These are phyloP conservation scores for Rhizopogon vesiculosus DNA, from an alignment of 768 basidiomycete species.

Conservation along the genomic window DNA sequence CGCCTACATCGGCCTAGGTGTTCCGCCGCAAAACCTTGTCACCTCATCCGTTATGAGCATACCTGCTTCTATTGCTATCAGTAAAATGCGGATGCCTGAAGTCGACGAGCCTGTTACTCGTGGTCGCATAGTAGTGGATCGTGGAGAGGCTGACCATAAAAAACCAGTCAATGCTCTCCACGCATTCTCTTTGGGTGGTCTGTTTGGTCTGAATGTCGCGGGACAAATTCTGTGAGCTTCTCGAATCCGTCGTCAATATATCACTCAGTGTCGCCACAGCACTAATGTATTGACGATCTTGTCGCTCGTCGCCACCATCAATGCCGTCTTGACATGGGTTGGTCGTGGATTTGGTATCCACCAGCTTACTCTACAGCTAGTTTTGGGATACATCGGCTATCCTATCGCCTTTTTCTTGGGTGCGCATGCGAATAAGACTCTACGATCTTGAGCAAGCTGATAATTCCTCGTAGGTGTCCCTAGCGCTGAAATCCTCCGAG, in stretches of 20 bases:
- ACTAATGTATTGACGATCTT: constrained; percentile 84
- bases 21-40: constrained; percentile 74
- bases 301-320: constrained; percentile 75
- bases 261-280: constrained; percentile 29
- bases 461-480: constrained; percentile 52
- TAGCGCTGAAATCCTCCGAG: constrained; percentile 71
- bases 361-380: constrained; percentile 75
- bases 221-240: constrained; percentile 74
- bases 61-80: constrained; percentile 89
- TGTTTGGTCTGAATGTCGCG: constrained; percentile 82
- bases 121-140: constrained; percentile 74
- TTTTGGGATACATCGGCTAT: constrained; percentile 86
- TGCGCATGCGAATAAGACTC: constrained; percentile 7
- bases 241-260: background rate
- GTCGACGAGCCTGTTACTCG: constrained; percentile 82
- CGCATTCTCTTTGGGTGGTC: constrained; percentile 82
- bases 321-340: constrained; percentile 86
- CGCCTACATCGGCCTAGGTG: constrained; percentile 77
- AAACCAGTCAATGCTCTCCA: constrained; percentile 77
- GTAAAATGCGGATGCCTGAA: constrained; percentile 84
- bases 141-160: constrained; percentile 57
- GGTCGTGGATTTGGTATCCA: constrained; percentile 83
- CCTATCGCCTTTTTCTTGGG: constrained; percentile 77
- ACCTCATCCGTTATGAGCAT: constrained; percentile 95
- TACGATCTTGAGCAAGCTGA: constrained; percentile 2